These are phyloP conservation scores for Echinochloa phyllopogon DNA, from an alignment of 176 grass and related monocot species.

Conservation along the genomic window DNA sequence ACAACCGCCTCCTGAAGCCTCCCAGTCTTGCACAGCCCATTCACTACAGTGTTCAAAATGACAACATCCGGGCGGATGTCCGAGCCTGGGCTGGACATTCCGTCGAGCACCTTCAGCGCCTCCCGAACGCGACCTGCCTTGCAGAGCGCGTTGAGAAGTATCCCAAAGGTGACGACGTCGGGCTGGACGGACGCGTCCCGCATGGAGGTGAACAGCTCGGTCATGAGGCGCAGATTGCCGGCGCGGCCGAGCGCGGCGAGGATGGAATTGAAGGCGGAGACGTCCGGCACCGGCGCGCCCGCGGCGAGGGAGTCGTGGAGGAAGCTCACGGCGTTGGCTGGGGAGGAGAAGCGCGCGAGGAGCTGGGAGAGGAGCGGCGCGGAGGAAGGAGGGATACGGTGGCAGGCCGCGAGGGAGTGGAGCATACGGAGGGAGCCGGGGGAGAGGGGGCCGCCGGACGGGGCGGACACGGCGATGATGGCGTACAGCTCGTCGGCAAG, in stretches of 20 bases:
- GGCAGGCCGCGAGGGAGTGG: constrained; percentile 49
- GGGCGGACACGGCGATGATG: constrained; percentile 19
- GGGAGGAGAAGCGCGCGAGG: constrained; percentile 42
- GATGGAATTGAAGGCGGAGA: constrained; percentile 55
- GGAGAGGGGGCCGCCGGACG: not conserved
- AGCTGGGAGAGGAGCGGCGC: constrained; percentile 50
- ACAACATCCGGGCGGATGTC: constrained; percentile 47
- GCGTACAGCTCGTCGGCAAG: constrained; percentile 47
- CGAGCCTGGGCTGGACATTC: constrained; percentile 57
- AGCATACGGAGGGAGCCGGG: constrained; percentile 36
- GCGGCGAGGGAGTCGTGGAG: constrained; percentile 56
- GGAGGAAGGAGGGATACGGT: constrained; percentile 49
- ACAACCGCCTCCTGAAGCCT: constrained; percentile 52
- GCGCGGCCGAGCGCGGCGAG: constrained; percentile 50
- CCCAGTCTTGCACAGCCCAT: constrained; percentile 61
- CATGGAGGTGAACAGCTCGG: constrained; percentile 59
- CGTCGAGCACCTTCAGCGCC: constrained; percentile 71
- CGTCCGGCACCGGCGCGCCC: constrained; percentile 45
- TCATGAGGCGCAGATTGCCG: constrained; percentile 52
- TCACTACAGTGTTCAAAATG: constrained; percentile 61
- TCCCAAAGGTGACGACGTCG: constrained; percentile 51
- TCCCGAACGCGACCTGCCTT: constrained; percentile 57
- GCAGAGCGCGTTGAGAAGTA: constrained; percentile 69
- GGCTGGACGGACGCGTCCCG: constrained; percentile 28
- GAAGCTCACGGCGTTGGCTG: constrained; percentile 48